Evolutionary conservation across 805 yeast species (phyloP).

Genomic region (Candida easanensis): DNA sequence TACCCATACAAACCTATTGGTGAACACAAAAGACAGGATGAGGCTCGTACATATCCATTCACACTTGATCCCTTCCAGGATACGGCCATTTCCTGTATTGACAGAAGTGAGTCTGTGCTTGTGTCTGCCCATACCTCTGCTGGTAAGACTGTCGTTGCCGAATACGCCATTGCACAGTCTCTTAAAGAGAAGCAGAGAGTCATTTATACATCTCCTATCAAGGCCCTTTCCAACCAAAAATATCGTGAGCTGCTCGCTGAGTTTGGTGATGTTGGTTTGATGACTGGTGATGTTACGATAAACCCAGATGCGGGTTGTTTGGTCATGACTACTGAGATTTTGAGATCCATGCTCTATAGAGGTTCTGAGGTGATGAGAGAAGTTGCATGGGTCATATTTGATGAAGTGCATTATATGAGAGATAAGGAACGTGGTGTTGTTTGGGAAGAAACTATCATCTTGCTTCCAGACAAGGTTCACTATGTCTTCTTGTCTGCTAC

Average conservation of each 20-base stretch:
- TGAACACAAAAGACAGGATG: conserved; percentile 71
- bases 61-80: conserved; percentile 96
- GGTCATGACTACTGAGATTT: conserved; percentile 98
- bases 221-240: conserved; percentile 86
- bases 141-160: conserved; percentile 98
- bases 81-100: conserved; percentile 93
- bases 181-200: conserved; percentile 93
- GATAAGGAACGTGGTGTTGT: conserved; percentile 98
- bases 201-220: conserved; percentile 93
- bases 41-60: conserved; percentile 92
- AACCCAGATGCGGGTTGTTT: conserved; percentile 98
- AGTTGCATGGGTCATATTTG: conserved; percentile 98
- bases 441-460: conserved; percentile 97
- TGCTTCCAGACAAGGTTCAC: conserved; percentile 93
- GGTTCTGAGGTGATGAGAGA: conserved; percentile 98
- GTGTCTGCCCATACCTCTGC: conserved; percentile 99
- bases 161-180: conserved; percentile 95
- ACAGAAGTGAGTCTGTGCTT: conserved; percentile 87
- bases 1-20: conserved; percentile 86
- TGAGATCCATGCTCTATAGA: conserved; percentile 92
- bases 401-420: conserved; percentile 98
- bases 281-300: conserved; percentile 99
- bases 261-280: conserved; percentile 91
- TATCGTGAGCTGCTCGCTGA: conserved; percentile 88
- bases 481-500: conserved; percentile 94